These are phyloP conservation scores for Scopulariopsis brevicaulis DNA, from an alignment of 2,329 filamentous ascomycete genomes.

Conservation along the genomic window DNA sequence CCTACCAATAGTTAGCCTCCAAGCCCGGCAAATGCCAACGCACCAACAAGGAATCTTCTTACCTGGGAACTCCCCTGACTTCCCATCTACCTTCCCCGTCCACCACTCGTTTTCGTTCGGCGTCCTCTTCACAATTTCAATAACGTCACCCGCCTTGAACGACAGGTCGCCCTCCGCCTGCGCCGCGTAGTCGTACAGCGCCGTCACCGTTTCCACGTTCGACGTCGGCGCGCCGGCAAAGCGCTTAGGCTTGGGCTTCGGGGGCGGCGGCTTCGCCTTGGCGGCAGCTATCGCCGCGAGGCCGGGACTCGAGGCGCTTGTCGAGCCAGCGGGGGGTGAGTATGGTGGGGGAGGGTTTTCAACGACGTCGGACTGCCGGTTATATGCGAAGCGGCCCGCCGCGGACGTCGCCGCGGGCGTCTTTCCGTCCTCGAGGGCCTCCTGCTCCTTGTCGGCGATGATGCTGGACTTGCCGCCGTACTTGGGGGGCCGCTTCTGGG, in stretches of 20 bases:
- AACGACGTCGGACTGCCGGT: conserved; percentile 30
- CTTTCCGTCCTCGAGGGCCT: conserved; percentile 35
- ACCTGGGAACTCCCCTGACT: conserved; percentile 93
- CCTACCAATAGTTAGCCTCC: background rate
- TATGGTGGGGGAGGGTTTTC: conserved; percentile 60
- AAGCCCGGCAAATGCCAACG: background rate
- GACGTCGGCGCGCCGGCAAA: conserved; percentile 53
- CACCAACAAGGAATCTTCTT: conserved; percentile 17
- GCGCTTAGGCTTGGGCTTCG: conserved; percentile 66
- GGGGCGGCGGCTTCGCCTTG: conserved; percentile 60
- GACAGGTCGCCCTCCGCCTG: conserved; percentile 91
- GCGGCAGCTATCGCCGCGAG: conserved; percentile 38
- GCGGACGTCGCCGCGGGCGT: conserved; percentile 39
- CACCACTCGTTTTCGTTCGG: conserved; percentile 96
- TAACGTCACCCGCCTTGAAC: conserved; percentile 77
- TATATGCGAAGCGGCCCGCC: conserved; percentile 22
- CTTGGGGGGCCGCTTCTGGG: conserved; percentile 49
- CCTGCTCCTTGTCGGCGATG: conserved; percentile 21
- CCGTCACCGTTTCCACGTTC: conserved; percentile 67
- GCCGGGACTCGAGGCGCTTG: conserved; percentile 19
- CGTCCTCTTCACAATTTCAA: conserved; percentile 79
- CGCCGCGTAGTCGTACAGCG: conserved; percentile 91
- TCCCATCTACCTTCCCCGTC: conserved; percentile 69
- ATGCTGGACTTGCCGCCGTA: conserved; percentile 24
- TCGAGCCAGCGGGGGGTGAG: conserved; percentile 26